Conservation (phyloP, 495 filamentous ascomycete species). For the Neurospora pannonica region DNA sequence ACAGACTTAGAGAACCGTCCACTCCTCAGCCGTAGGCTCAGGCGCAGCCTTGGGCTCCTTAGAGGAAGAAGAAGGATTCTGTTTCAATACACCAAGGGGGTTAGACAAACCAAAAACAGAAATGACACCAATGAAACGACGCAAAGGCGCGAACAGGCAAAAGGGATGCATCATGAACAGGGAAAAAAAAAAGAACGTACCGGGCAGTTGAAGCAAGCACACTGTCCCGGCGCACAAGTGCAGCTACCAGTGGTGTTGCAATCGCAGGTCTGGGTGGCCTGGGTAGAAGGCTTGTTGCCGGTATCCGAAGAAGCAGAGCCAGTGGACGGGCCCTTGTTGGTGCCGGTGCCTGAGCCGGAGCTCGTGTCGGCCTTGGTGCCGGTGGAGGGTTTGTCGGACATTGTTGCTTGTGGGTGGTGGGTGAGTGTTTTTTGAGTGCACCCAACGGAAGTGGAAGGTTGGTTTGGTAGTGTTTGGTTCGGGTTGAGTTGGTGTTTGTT, state of each 20-base stretch:
- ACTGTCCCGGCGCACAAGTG: constrained; percentile 13
- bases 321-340: not conserved
- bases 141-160: not conserved
- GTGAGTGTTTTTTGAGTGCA: not conserved
- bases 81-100: not conserved
- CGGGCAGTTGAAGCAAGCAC: constrained; percentile 17
- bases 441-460: not conserved
- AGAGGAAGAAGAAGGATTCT: not conserved
- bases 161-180: too few relatives aligned
- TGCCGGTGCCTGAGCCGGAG: not conserved
- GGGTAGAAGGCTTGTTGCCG: not conserved
- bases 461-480: not conserved
- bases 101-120: not conserved
- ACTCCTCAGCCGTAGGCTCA: not conserved
- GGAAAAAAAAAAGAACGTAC: not conserved
- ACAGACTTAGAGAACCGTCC: not conserved
- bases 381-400: not conserved
- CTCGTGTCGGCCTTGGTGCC: not conserved
- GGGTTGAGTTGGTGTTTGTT: not conserved
- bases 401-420: not conserved
- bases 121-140: too few relatives aligned
- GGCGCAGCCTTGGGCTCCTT: not conserved
- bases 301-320: not conserved
- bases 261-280: not conserved
- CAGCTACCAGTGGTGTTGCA: constrained; percentile 10